These are phyloP conservation scores for Lentinula detonsa DNA, from an alignment of 768 basidiomycete genomes.

Conservation along the genomic window DNA sequence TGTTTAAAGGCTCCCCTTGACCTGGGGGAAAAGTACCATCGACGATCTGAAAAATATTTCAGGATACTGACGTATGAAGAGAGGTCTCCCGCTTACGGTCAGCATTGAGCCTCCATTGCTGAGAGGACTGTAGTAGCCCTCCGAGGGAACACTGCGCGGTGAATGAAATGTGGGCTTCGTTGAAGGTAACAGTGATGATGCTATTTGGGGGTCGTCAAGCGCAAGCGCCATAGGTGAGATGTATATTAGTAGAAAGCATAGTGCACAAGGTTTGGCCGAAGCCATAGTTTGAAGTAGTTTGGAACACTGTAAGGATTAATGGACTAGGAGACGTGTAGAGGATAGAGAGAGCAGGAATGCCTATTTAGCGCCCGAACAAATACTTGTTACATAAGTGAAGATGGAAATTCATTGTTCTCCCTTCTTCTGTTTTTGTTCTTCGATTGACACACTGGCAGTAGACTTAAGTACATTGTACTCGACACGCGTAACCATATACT, in stretches of 20 bases:
- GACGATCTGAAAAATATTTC: slow-evolving; percentile 33
- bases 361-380: background rate
- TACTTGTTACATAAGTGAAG: background rate
- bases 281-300: background rate
- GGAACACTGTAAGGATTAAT: background rate
- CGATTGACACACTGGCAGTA: no score
- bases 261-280: background rate
- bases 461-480: no score
- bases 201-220: background rate
- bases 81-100: slow-evolving; percentile 44
- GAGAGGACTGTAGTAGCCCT: slow-evolving; percentile 57
- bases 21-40: slow-evolving; percentile 58
- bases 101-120: slow-evolving; percentile 61
- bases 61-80: background rate
- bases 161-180: background rate
- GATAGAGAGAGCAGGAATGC: background rate
- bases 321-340: background rate
- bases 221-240: background rate
- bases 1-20: slow-evolving; percentile 83
- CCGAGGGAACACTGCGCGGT: slow-evolving; percentile 34
- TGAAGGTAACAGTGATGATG: background rate
- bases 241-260: background rate
- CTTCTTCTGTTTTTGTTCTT: no score
- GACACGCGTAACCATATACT: no score
- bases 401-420: no score